Conservation (phyloP, 768 basidiomycete genomes). For the Amyloporia xantha region DNA sequence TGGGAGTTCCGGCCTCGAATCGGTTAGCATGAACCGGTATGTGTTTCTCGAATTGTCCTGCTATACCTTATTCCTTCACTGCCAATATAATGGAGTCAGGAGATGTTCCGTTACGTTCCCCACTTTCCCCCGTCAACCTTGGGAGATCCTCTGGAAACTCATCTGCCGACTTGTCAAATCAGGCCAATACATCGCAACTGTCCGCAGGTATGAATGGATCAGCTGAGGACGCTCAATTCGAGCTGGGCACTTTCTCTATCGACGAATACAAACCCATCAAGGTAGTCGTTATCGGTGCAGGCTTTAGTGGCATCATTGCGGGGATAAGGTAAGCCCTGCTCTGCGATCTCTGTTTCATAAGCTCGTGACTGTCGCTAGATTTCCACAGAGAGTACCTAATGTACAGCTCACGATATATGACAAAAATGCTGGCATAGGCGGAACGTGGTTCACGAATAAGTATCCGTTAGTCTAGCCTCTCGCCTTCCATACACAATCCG, state of each 20-base stretch:
- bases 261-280: constrained; percentile 49
- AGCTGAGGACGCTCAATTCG: constrained; percentile 10
- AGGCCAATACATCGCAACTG: neutral
- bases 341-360: no score
- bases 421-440: constrained; percentile 51
- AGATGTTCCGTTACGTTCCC: neutral
- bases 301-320: constrained; percentile 53
- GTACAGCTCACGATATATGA: constrained; percentile 54
- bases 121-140: neutral
- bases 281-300: constrained; percentile 51
- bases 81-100: neutral
- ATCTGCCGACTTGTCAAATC: neutral
- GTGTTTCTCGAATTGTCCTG: neutral
- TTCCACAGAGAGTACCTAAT: constrained; percentile 32
- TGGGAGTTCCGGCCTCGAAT: neutral
- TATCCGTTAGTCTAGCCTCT: constrained; percentile 37
- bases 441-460: constrained; percentile 52
- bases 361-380: neutral
- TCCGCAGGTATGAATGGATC: neutral
- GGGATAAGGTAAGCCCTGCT: constrained; percentile 39
- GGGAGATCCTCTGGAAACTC: neutral
- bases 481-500: neutral
- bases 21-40: neutral
- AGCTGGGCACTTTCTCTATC: constrained; percentile 38
- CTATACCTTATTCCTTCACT: neutral